phyloP scores from a whole-genome alignment of 441 rosid genomes.

The Manihot esculenta region DNA sequence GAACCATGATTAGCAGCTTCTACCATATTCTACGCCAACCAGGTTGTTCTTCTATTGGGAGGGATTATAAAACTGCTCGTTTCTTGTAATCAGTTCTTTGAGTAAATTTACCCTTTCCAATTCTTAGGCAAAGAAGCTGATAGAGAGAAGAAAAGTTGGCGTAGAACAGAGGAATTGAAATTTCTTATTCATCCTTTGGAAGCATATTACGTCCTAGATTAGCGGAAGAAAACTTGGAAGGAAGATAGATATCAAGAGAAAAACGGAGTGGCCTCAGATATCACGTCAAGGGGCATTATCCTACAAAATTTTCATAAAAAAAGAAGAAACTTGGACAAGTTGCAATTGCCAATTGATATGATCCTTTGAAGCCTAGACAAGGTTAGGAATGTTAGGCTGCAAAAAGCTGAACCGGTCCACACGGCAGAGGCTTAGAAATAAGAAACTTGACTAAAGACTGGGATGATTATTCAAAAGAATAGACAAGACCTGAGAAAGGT shows the following conservation, averaged over 20 bases:
- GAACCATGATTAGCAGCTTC: constrained; percentile 3
- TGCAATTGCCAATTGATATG: not conserved
- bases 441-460: constrained; percentile 20
- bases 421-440: constrained; percentile 29
- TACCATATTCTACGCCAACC: not conserved
- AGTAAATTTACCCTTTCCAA: too few species aligned
- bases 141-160: too few species aligned
- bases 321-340: not conserved
- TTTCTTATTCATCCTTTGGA: too few species aligned
- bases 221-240: not conserved
- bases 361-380: not conserved
- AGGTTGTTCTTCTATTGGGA: not conserved
- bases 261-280: not conserved
- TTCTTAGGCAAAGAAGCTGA: too few species aligned
- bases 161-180: too few species aligned
- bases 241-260: not conserved
- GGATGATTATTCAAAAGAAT: constrained; percentile 5
- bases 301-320: not conserved
- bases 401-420: constrained; percentile 35
- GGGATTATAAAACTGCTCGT: not conserved
- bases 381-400: constrained; percentile 32
- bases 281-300: not conserved
- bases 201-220: too few species aligned
- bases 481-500: constrained; percentile 6
- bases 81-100: not conserved